These are phyloP conservation scores for Rhodotorula sp. DNA, from an alignment of 1,284 basidiomycete genomes.

Conservation along the genomic window DNA sequence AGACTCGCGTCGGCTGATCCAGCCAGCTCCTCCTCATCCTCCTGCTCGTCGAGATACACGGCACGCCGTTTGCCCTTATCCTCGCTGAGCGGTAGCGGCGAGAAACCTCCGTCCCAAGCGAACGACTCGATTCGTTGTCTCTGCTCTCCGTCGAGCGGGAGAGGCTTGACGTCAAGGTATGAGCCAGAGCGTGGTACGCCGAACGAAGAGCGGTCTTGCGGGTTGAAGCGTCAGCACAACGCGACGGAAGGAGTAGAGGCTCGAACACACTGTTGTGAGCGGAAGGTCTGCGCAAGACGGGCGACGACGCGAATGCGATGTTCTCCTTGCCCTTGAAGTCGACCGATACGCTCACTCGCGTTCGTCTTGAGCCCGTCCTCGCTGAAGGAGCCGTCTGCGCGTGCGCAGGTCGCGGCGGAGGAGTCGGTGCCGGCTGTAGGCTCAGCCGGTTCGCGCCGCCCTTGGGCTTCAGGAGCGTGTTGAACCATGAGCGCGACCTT, in stretches of 20 bases:
- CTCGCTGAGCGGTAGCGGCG: too few relatives aligned
- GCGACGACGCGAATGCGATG: not conserved
- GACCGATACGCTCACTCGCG: not conserved
- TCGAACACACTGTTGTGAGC: not conserved
- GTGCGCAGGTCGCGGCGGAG: not conserved
- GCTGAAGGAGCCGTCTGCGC: not conserved
- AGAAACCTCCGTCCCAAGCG: not conserved
- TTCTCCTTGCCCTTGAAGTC: constrained; percentile 2
- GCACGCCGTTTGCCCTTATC: not conserved
- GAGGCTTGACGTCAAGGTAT: not conserved
- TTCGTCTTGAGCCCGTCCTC: not conserved
- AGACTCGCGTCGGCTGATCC: too few relatives aligned
- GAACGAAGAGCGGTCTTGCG: not conserved
- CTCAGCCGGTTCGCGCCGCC: not conserved
- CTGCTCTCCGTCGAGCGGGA: constrained; percentile 3
- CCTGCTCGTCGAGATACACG: not conserved
- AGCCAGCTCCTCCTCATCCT: too few relatives aligned
- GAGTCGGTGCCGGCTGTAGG: not conserved
- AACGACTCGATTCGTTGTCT: not conserved
- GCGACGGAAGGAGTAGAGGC: not conserved
- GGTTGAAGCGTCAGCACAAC: not conserved
- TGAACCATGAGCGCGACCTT: not conserved
- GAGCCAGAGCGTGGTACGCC: not conserved
- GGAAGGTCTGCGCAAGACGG: too few relatives aligned
- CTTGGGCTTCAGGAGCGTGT: not conserved